Base-by-base conservation (phyloP, 768 basidiomycete genomes). In the Udeniomyces megalosporus region DNA sequence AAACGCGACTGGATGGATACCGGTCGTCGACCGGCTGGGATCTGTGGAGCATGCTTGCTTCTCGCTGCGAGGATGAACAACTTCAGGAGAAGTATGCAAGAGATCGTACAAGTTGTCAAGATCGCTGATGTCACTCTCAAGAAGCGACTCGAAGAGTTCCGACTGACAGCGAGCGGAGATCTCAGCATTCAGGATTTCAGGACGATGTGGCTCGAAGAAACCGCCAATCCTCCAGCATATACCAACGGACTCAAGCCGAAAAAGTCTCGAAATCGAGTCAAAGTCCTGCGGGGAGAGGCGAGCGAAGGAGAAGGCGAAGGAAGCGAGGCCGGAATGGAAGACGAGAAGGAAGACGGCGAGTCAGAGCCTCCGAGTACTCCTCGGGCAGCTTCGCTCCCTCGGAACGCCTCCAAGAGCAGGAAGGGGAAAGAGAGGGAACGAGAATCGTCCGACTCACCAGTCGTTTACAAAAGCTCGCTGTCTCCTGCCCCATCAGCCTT, bases 11-110 rank as follows among this genome's bases (percentile, higher is more conserved):
- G 95, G 95, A 92, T 99, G 81, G 85, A 88, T 15, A 84, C 84
- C 44, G 95, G 95, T 15, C 83, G 95, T 24, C 81, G 95, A 6
- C 95, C 95, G 0, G 90, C 95, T 0, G 95, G 95, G 24, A 92
- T 99, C 65, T 99, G 95, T 70, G 95, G 95, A 32, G 95, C 95
- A 0, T 90, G 88, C 29, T 80, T 97, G 31, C 79, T 97, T 45
- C 81, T 99, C 17, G 95, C 95, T 0, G 95, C 91, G 34, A 83
- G 95, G 28, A 97, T 99, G 95, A 96, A 93, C 76, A 95, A 95
- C 73, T 97, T 93, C 70, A 78, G 92, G 47, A 78, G 95, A 50
- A 88, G 85, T 28, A 79, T 96, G 12, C 87, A 92, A 70, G 95
- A 99, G 74, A 86, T 99, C 51, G 91, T 96, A 22, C 95, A 99